A percentile compares a stretch with the other conserved stretches of the same genome.
Evolutionary conservation across 225 moss, liverwort and hornwort species (phyloP).

Genomic region (Physcomitrium patens): DNA sequence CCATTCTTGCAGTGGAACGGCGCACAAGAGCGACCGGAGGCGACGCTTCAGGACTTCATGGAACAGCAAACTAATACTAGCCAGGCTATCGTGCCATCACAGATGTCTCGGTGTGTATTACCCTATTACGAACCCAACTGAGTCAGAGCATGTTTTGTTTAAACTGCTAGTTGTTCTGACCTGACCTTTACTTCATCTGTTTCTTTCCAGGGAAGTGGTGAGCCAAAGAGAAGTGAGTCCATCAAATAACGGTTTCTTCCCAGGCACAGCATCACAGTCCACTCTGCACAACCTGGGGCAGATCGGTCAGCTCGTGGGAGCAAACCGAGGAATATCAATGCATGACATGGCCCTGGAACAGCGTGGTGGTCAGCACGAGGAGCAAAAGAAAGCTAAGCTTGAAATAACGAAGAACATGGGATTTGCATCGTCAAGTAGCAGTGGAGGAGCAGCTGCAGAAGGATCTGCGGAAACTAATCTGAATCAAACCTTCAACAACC

Average conservation of each 20-base stretch:
- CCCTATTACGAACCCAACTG: neutral
- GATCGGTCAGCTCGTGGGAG: conserved; percentile 42
- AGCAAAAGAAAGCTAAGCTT: conserved; percentile 53
- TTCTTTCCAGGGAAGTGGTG: conserved; percentile 47
- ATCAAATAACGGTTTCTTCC: conserved; percentile 43
- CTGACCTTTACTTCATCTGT: neutral
- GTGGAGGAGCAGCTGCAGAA: conserved; percentile 39
- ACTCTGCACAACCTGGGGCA: conserved; percentile 50
- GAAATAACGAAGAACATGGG: conserved; percentile 45
- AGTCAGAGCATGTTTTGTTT: neutral
- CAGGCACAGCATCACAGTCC: conserved; percentile 42
- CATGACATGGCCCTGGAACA: conserved; percentile 58
- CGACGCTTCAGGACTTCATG: conserved; percentile 70
- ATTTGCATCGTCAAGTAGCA: conserved; percentile 57
- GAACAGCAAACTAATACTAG: conserved; percentile 54
- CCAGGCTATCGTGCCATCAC: conserved; percentile 55
- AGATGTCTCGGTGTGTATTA: conserved; percentile 41
- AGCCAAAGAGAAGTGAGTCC: conserved; percentile 55
- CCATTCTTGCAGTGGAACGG: conserved; percentile 65
- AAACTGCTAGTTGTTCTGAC: neutral
- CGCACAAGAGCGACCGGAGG: conserved; percentile 58
- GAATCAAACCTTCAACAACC: conserved; percentile 19
- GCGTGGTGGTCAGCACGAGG: conserved; percentile 42
- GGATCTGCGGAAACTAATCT: conserved; percentile 47
- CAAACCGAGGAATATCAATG: conserved; percentile 40